phyloP scores from a whole-genome alignment of 1,284 basidiomycete genomes.

The Tilletia indica region DNA sequence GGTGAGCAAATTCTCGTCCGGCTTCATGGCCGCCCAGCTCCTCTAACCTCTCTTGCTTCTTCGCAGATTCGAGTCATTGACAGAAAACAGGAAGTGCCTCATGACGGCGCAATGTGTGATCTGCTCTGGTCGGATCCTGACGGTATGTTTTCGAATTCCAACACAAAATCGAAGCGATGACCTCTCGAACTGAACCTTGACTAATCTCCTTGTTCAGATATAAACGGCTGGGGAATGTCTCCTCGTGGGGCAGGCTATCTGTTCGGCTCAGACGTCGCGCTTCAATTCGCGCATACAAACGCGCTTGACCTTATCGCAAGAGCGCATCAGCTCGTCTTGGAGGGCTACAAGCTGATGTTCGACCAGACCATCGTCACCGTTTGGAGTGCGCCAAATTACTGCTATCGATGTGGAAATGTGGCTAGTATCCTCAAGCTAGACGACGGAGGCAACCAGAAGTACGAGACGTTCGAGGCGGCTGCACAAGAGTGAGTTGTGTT shows the following conservation, averaged over 20 bases:
- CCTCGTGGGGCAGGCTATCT: conserved; percentile 92
- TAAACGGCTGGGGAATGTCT: conserved; percentile 75
- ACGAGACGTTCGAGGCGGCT: conserved; percentile 50
- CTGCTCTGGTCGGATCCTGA: conserved; percentile 98
- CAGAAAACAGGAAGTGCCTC: conserved; percentile 97
- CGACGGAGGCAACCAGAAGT: conserved; percentile 53
- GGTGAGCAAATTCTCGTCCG: background rate
- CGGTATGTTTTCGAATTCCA: conserved; percentile 61
- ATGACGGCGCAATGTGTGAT: conserved; percentile 98
- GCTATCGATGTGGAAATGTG: conserved; percentile 64
- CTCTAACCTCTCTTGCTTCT: background rate
- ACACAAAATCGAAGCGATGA: too few species aligned
- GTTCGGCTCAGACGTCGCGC: conserved; percentile 89
- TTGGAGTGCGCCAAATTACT: conserved; percentile 98
- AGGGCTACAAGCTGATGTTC: conserved; percentile 98
- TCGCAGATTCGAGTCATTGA: conserved; percentile 87
- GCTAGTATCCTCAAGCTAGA: conserved; percentile 52
- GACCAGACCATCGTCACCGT: conserved; percentile 93
- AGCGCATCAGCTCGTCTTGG: conserved; percentile 94
- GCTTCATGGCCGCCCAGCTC: background rate
- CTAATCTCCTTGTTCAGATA: conserved; percentile 31
- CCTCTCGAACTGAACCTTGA: background rate
- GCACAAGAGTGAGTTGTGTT: conserved; percentile 31
- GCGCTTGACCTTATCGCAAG: conserved; percentile 91
- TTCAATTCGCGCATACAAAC: conserved; percentile 84